These are phyloP conservation scores for Collybia sordida DNA, from an alignment of 768 basidiomycete species.

Conservation along the genomic window DNA sequence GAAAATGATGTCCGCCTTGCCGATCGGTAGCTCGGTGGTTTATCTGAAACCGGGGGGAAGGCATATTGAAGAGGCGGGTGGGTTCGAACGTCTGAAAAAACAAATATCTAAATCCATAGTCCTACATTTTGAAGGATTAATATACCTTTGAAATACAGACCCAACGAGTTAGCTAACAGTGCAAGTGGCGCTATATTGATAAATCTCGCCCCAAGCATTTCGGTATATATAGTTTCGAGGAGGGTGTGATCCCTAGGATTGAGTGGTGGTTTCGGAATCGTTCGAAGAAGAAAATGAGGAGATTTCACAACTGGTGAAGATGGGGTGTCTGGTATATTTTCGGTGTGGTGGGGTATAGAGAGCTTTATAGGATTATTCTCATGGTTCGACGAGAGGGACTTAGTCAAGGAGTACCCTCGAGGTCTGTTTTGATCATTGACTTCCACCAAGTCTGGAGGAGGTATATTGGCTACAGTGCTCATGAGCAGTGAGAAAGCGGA, in stretches of 20 bases:
- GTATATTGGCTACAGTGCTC: slow-evolving; percentile 17
- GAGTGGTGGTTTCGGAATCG: slow-evolving; percentile 36
- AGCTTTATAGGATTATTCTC: not conserved
- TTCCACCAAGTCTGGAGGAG: slow-evolving; percentile 2
- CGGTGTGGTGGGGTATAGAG: slow-evolving; percentile 3
- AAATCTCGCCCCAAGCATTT: slow-evolving; percentile 67
- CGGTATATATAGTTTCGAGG: slow-evolving; percentile 62
- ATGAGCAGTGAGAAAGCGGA: slow-evolving; percentile 28
- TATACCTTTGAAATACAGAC: slow-evolving; percentile 62
- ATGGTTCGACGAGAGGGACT: slow-evolving; percentile 7
- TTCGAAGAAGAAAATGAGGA: slow-evolving; percentile 32
- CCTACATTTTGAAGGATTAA: slow-evolving; percentile 1
- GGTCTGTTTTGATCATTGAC: slow-evolving; percentile 5
- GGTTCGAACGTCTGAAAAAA: slow-evolving; percentile 55
- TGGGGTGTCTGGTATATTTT: not conserved
- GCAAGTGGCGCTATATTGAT: slow-evolving; percentile 68
- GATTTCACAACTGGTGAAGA: slow-evolving; percentile 13
- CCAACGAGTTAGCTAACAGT: slow-evolving; percentile 54
- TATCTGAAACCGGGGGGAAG: slow-evolving; percentile 45
- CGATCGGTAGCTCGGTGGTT: slow-evolving; percentile 1
- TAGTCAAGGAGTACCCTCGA: slow-evolving; percentile 15
- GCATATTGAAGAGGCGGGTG: slow-evolving; percentile 61
- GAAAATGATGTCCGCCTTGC: not conserved
- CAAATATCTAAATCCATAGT: not conserved
- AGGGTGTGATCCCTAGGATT: slow-evolving; percentile 71